Base-by-base conservation (phyloP, 2,329 filamentous ascomycete species). In the Leptosphaerulina australis region DNA sequence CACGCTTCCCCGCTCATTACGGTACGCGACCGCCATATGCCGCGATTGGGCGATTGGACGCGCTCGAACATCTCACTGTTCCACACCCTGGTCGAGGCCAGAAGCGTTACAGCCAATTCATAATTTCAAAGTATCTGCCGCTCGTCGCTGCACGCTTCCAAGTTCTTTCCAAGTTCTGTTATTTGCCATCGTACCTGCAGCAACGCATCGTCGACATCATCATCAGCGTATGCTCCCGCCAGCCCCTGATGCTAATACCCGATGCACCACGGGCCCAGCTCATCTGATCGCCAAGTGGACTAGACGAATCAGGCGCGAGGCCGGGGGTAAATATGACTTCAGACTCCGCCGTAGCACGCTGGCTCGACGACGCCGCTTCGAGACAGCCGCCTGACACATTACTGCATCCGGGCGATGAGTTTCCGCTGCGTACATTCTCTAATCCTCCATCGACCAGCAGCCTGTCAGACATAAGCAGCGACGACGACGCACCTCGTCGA, bases 401-500 rank as follows among this genome's bases (percentile, higher is more conserved):
- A 34, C 61, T 60, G 53, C 69, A 69, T 50, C 68, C 69, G 25
- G 67, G 68, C 43, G 68, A 73, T 67, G 70, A 65, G 36, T 72
- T 73, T 37, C 69, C 70, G 36, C 60, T 73, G 21, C 58, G 62
- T 15, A 72, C 70, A 14, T 39, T 72, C 37, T 68, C 68, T 31
- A 70, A 64, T 17, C 68, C 68, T 12, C 69, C 69, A 31, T 70
- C 67, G 11, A 46, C 60, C 41, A 63, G 63, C 41, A 63, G 62
- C 45, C 44, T 59, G 53, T 64, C 63, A 29, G 63, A 66, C 55
- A 14, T 57, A 30, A 53, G 44, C 50, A 58, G 53, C 55, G 58
- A 59, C 55, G 53, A 59, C 55, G 58, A 55, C 59, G 51, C 51
- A 30, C 35, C 37, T n/a, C 31, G 29, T 44, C 48, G 47, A 44